These are phyloP conservation scores for Coniochaeta sp. DNA, from an alignment of 2,329 filamentous ascomycete species.

Conservation along the genomic window DNA sequence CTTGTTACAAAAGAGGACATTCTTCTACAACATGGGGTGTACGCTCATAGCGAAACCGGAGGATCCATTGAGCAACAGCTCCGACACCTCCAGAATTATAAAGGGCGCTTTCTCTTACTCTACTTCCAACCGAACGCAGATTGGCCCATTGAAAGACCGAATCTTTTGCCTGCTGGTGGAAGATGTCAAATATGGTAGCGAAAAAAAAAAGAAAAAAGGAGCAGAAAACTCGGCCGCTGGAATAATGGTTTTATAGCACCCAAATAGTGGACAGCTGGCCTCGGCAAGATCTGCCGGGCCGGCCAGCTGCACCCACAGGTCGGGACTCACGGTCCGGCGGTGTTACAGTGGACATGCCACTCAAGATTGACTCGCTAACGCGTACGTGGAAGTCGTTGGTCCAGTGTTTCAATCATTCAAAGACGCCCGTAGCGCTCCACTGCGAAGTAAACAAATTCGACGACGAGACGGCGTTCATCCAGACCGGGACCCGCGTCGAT, in stretches of 20 bases:
- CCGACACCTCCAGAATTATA: conserved; percentile 51
- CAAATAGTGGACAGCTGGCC: neutral
- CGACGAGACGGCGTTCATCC: neutral
- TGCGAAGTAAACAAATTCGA: neutral
- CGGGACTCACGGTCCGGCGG: neutral
- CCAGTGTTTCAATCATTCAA: neutral
- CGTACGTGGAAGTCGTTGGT: conserved; percentile 1
- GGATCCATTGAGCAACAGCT: conserved; percentile 33
- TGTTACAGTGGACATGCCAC: neutral
- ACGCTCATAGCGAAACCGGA: conserved; percentile 57
- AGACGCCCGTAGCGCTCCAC: neutral
- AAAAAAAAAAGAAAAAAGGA: conserved; percentile 26
- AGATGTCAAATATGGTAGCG: conserved; percentile 44
- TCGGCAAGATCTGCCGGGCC: neutral
- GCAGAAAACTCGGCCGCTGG: conserved; percentile 11
- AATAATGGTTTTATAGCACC: neutral
- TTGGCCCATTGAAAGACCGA: conserved; percentile 27
- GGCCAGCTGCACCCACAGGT: neutral
- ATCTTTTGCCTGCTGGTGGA: conserved; percentile 24
- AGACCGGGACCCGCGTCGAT: neutral
- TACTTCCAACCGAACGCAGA: conserved; percentile 45
- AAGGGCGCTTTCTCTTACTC: conserved; percentile 43
- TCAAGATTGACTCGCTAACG: neutral
- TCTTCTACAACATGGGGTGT: conserved; percentile 28
- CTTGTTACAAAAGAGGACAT: neutral